These are phyloP conservation scores for Cucumis cinereus DNA, from an alignment of 306 rosid genomes.

Conservation along the genomic window DNA sequence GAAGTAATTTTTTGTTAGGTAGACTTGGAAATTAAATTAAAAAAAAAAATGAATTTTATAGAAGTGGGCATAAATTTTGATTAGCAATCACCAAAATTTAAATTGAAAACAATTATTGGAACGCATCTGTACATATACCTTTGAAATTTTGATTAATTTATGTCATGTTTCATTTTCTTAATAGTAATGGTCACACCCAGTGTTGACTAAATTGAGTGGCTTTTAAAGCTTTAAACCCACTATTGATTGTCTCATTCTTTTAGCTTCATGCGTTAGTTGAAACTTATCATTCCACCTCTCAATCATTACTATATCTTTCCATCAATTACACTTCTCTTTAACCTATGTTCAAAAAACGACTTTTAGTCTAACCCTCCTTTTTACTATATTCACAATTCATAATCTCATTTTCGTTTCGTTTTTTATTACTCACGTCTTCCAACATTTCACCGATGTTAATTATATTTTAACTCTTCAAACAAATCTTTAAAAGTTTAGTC, in stretches of 20 bases:
- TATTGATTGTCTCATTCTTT: background rate
- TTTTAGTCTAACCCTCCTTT: too few species aligned
- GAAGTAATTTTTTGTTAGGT: background rate
- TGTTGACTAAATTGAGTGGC: background rate
- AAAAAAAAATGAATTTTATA: background rate
- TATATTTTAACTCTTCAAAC: too few species aligned
- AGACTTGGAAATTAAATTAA: background rate
- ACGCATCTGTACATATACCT: background rate
- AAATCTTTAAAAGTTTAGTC: too few species aligned
- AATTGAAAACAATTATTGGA: background rate
- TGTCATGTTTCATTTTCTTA: background rate
- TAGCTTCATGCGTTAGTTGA: background rate
- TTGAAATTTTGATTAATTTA: background rate
- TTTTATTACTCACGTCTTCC: too few species aligned
- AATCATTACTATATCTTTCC: background rate
- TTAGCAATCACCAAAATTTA: background rate
- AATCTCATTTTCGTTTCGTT: too few species aligned
- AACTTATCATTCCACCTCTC: background rate
- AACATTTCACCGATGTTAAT: too few species aligned
- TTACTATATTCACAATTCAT: too few species aligned
- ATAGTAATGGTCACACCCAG: too few species aligned
- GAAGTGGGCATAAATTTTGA: background rate
- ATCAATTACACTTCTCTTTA: too few species aligned
- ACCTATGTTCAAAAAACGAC: too few species aligned
- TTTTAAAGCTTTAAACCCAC: background rate